Percentiles rank a stretch among this genome's conserved stretches.
These are phyloP conservation scores for Hypoxylon sp. DNA, from an alignment of 2,329 filamentous ascomycete genomes.

Conservation along the genomic window DNA sequence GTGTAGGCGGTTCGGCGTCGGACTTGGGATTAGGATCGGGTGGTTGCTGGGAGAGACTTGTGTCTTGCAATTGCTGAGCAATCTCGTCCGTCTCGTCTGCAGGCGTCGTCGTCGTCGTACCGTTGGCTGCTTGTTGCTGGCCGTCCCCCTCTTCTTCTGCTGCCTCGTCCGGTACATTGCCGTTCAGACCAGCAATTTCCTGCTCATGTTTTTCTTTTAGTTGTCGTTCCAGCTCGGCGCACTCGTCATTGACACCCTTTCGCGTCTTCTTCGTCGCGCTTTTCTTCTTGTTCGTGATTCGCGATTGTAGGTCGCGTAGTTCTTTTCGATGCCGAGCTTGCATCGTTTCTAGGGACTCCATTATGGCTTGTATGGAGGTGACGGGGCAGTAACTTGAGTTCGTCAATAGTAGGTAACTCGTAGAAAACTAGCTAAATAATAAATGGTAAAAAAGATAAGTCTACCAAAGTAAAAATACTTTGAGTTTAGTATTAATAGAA, in stretches of 20 bases:
- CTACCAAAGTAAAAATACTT: no score
- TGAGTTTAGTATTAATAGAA: no score
- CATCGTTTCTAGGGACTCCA: constrained; percentile 75
- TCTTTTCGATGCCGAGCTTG: constrained; percentile 87
- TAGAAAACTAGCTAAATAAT: no score
- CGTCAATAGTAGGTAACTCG: no score
- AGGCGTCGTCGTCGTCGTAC: constrained; percentile 22
- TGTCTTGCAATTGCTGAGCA: constrained; percentile 33
- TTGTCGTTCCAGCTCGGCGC: constrained; percentile 72
- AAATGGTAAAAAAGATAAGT: no score
- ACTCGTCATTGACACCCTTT: constrained; percentile 79
- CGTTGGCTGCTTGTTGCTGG: constrained; percentile 5
- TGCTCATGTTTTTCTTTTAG: constrained; percentile 72
- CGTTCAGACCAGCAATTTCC: constrained; percentile 61
- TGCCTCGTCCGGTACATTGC: constrained; percentile 30
- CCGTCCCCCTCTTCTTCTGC: not conserved
- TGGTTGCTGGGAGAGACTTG: constrained; percentile 20
- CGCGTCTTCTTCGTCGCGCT: constrained; percentile 87
- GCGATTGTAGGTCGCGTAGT: constrained; percentile 82
- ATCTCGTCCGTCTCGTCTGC: constrained; percentile 35
- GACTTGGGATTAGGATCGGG: constrained; percentile 31
- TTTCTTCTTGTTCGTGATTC: constrained; percentile 96
- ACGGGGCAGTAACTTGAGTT: no score
- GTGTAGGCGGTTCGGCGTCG: constrained; percentile 13
- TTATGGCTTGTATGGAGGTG: constrained; percentile 1